phyloP scores from a whole-genome alignment of 2,329 filamentous ascomycete species.

The Myriosclerotinia duriaeana region DNA sequence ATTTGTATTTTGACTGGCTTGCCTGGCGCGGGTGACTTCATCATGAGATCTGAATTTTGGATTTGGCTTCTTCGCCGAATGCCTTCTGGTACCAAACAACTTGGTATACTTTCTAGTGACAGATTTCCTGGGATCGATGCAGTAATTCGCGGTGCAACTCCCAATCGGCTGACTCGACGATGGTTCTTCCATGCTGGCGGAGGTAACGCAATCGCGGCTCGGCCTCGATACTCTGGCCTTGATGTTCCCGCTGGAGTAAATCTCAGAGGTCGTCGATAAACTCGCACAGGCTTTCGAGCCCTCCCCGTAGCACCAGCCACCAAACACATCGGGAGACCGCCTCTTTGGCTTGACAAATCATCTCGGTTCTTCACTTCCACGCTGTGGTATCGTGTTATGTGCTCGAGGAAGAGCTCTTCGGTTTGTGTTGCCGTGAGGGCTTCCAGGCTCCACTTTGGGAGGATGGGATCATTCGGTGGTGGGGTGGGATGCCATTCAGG shows the following conservation, averaged over 20 bases:
- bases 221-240: not conserved
- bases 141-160: not conserved
- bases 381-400: not conserved
- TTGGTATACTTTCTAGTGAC: not conserved
- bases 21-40: not conserved
- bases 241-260: not conserved
- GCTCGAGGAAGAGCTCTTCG: constrained; percentile 7
- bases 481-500: not conserved
- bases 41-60: not conserved
- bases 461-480: not conserved
- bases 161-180: not conserved
- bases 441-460: not conserved
- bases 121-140: not conserved
- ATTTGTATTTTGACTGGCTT: not conserved
- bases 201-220: not conserved
- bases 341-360: not conserved
- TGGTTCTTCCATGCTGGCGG: not conserved
- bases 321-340: not conserved
- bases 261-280: not conserved
- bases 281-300: not conserved
- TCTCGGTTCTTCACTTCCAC: not conserved
- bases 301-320: not conserved
- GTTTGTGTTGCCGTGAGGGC: not conserved
- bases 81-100: not conserved
- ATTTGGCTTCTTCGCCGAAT: not conserved